Base-by-base conservation (phyloP, 108 stramenopile species). In the Nitzschia inconspicua region DNA sequence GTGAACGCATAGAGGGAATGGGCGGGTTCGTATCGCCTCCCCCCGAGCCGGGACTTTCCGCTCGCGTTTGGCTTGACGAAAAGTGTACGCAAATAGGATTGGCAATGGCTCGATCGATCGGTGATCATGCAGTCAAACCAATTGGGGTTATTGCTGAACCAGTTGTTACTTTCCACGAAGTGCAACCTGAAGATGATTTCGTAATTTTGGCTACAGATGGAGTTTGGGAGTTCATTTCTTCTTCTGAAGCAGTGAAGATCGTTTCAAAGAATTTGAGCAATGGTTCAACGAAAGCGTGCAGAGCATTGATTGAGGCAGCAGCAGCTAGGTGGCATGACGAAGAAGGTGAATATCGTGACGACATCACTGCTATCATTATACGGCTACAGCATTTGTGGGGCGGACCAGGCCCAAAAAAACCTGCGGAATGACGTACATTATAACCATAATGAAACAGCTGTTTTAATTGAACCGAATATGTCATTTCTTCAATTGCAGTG, bases 301-400 rank as follows among this genome's bases (percentile, higher is more conserved):
- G 94, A 54, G 73, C 72, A 4, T 70, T 98, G 49, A 96, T 98
- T 36, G 85, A 95, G 65, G 76, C 68, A 2, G 94, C 97, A 7
- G 90, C 93, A 11, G 64, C 60, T 11, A 82, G 84, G 50, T 98
- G 97, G 97, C 86, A 91, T 44, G 94, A 96, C 51, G 75, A 88
- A 55, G 97, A 98, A 63, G 97, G 95, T 11, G 93, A 96, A 56
- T 98, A 98, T 70, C 77, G 97, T 16, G 97, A 98, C 58, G 97
- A 98, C 63, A 96, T 97, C 57, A 96, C 97, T 10, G 94, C 94
- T 13, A 65, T 97, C 13, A 89, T 97, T 9, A 70, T 97, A 24
- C 69, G 64, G 20, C 70, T 97, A 28, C 72, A 72, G 22, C 68
- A 70, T 43, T 35, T 93, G 26, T 86, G 79, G 82, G 43, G n/a